Evolutionary conservation across 1,139 yeast genomes (phyloP).

Genomic region (Pichia norvegensis): DNA sequence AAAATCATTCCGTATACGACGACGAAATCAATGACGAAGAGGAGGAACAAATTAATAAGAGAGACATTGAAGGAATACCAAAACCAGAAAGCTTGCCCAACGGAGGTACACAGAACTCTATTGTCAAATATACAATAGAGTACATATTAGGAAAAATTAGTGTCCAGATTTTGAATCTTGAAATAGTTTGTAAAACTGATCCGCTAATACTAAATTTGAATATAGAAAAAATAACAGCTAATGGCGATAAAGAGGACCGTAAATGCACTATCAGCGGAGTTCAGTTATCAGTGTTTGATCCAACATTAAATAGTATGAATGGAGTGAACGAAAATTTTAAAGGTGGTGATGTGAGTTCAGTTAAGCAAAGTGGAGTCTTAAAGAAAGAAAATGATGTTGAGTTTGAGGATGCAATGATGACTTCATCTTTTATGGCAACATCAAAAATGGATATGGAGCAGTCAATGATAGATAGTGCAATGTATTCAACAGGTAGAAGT

Average conservation of each 20-base stretch:
- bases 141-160: conserved; percentile 58
- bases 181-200: conserved; percentile 45
- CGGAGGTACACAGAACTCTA: conserved; percentile 22
- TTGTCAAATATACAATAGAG: conserved; percentile 56
- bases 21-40: conserved; percentile 17
- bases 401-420: conserved; percentile 27
- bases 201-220: conserved; percentile 38
- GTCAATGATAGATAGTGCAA: conserved; percentile 51
- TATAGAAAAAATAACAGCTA: conserved; percentile 37
- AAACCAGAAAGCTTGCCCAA: neutral
- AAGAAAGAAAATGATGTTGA: conserved; percentile 13
- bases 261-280: neutral
- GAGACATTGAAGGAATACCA: neutral
- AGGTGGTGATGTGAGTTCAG: neutral
- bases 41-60: conserved; percentile 6
- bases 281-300: neutral
- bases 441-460: conserved; percentile 33
- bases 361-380: neutral
- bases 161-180: conserved; percentile 38
- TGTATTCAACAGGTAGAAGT: conserved; percentile 56
- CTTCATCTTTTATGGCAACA: conserved; percentile 30
- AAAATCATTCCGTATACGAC: neutral
- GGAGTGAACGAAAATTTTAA: neutral
- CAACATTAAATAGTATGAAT: neutral
- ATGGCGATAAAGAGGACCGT: conserved; percentile 24